Evolutionary conservation across 495 filamentous ascomycete genomes (phyloP).

Genomic region (Lindgomyces ingoldianus): DNA sequence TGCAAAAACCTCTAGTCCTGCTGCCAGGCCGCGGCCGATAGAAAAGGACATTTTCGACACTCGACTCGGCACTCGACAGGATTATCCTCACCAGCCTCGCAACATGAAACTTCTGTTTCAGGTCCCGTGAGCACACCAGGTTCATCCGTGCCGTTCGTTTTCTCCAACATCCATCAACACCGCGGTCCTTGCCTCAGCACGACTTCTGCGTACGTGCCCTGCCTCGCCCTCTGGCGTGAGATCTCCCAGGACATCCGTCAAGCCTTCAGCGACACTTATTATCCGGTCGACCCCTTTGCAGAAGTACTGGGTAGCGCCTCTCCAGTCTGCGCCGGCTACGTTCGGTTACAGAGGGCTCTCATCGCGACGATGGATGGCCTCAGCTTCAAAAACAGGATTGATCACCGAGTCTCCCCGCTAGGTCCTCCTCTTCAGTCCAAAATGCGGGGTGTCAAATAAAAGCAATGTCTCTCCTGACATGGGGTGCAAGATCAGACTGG

Average conservation of each 20-base stretch:
- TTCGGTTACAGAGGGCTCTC: slow-evolving; percentile 17
- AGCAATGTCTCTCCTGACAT: slow-evolving; percentile 2
- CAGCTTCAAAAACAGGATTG: not conserved
- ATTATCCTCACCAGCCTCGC: not conserved
- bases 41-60: not conserved
- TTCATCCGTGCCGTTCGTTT: not conserved
- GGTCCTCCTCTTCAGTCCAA: not conserved
- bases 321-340: slow-evolving; percentile 14
- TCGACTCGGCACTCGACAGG: not conserved
- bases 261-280: too few species aligned
- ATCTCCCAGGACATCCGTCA: too few species aligned
- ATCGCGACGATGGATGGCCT: not conserved
- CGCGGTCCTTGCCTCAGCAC: too few species aligned
- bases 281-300: not conserved
- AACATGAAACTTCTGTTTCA: slow-evolving; percentile 6
- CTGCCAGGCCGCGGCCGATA: too few species aligned
- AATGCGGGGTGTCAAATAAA: slow-evolving; percentile 20
- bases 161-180: too few species aligned
- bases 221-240: too few species aligned
- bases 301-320: not conserved
- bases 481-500: not conserved
- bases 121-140: not conserved
- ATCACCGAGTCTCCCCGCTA: slow-evolving; percentile 3
- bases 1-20: too few species aligned
- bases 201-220: too few species aligned